Evolutionary conservation across 2,329 filamentous ascomycete genomes (phyloP).

Genomic region (Ascomycota sp.): DNA sequence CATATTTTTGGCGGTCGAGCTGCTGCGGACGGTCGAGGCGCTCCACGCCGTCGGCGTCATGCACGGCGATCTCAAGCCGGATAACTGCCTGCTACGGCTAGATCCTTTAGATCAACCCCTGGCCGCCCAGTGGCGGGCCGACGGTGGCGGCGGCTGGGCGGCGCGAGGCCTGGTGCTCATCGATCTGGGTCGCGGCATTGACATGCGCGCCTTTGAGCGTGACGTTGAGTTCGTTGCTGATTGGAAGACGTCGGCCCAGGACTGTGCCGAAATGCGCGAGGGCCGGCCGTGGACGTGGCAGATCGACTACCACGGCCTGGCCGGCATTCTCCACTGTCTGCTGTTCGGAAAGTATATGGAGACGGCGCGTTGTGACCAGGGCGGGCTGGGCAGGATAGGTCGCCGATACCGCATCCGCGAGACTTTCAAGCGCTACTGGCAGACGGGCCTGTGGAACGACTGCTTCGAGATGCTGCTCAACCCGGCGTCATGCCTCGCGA

Average conservation of each 20-base stretch:
- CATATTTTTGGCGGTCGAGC: slow-evolving; percentile 90
- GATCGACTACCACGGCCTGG: slow-evolving; percentile 86
- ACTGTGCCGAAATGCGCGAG: slow-evolving; percentile 93
- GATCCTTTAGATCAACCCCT: slow-evolving; percentile 30
- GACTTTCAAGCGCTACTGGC: slow-evolving; percentile 85
- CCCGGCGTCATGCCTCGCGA: slow-evolving; percentile 43
- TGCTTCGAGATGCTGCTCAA: slow-evolving; percentile 78
- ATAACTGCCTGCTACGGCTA: slow-evolving; percentile 84
- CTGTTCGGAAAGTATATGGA: slow-evolving; percentile 94
- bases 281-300: slow-evolving; percentile 92
- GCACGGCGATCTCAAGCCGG: slow-evolving; percentile 86
- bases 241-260: slow-evolving; percentile 72
- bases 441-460: slow-evolving; percentile 71
- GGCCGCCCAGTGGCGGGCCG: slow-evolving; percentile 44
- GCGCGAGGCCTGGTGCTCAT: slow-evolving; percentile 69
- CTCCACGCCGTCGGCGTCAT: slow-evolving; percentile 63
- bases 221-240: slow-evolving; percentile 75
- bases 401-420: slow-evolving; percentile 67
- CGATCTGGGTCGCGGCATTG: slow-evolving; percentile 86
- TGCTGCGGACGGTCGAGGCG: slow-evolving; percentile 75
- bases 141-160: slow-evolving; percentile 60
- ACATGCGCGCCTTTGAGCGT: slow-evolving; percentile 66
- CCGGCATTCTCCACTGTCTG: slow-evolving; percentile 69
- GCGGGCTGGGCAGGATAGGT: slow-evolving; percentile 33
- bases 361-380: slow-evolving; percentile 37